Evolutionary conservation across 306 rosid species (phyloP), one percentile per base, ranked within the genome.

Genomic region (Vicia sativa): DNA sequence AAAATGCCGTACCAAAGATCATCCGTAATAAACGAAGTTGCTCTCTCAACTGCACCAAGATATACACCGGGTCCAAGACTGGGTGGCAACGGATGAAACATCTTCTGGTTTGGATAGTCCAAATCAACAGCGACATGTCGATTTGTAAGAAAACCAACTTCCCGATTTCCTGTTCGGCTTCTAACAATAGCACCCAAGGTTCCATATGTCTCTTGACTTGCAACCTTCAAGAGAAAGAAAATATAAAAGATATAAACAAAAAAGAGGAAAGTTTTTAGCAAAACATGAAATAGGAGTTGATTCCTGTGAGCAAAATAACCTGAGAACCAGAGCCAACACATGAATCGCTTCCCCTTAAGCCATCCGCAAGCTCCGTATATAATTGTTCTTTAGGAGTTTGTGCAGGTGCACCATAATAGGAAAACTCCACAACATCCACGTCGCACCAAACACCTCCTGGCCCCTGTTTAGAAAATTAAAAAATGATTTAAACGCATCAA

Each of bases 391-490:
- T 95, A 39, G 96, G 97, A 41, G 96, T 85, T 74, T 83, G 83
- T 14, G 92, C 99, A 28, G 99, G 99, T 58, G 96, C 93, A 38
- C 97, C 99, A 74, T 71, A 88, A 78, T 95, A 95, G 29, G 97
- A 86, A 87, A 95, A 95, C 77, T 95, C 99, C 71, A 95, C 96
- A 72, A 95, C 97, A 81, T 95, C 99, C 69, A 95, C 97, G 64
- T 95, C 97, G 78, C 99, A 95, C 99, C 99, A 95, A 56, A 95
- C 96, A 62, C 99, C 99, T 76, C 99, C 99, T 18, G 99, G 99
- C 56, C 99, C 99, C 99, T 95, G 80, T 62, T 83, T 73, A 68
- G 59, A 61, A 70, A 63, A 81, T 74, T 71, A 65, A 65, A 41
- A 72, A 73, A 55, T 56, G 66, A 73, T 53, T 45, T 71, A 55